Evolutionary conservation across 140 eudicot species (phyloP).

Genomic region (Anethum foeniculum): DNA sequence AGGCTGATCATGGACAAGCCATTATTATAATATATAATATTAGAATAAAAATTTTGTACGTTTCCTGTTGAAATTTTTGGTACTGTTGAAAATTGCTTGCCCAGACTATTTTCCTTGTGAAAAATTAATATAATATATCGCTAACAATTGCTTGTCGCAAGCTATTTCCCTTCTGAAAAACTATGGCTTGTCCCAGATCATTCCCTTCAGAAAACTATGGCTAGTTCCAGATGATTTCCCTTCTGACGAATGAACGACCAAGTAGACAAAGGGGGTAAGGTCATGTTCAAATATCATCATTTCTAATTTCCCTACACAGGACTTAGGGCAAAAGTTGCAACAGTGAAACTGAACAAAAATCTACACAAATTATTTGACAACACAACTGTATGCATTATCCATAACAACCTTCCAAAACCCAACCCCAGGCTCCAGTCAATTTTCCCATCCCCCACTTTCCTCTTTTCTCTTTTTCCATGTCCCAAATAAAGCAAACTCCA

Average conservation of each 20-base stretch:
- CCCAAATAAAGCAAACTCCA: not conserved
- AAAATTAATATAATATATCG: too few relatives aligned
- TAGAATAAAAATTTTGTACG: too few relatives aligned
- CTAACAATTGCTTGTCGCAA: too few relatives aligned
- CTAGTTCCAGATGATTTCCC: too few relatives aligned
- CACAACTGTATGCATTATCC: not conserved
- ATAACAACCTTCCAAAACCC: constrained; percentile 15
- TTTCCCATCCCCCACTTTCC: not conserved
- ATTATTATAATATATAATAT: too few relatives aligned
- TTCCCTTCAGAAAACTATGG: too few relatives aligned
- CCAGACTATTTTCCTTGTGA: too few relatives aligned
- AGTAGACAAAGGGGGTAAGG: not conserved
- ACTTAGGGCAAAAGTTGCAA: not conserved
- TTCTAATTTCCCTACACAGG: not conserved
- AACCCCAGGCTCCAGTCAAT: constrained; percentile 14
- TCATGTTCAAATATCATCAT: not conserved
- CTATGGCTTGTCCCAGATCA: too few relatives aligned
- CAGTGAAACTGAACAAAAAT: not conserved
- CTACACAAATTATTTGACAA: not conserved
- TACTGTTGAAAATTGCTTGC: too few relatives aligned
- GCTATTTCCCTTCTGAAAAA: too few relatives aligned
- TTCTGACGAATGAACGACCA: not conserved
- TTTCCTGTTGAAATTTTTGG: too few relatives aligned
- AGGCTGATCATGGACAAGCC: too few relatives aligned
- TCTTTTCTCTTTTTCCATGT: not conserved